Evolutionary conservation across 2,329 filamentous ascomycete species (phyloP).

Genomic region (Penicillium sp.): DNA sequence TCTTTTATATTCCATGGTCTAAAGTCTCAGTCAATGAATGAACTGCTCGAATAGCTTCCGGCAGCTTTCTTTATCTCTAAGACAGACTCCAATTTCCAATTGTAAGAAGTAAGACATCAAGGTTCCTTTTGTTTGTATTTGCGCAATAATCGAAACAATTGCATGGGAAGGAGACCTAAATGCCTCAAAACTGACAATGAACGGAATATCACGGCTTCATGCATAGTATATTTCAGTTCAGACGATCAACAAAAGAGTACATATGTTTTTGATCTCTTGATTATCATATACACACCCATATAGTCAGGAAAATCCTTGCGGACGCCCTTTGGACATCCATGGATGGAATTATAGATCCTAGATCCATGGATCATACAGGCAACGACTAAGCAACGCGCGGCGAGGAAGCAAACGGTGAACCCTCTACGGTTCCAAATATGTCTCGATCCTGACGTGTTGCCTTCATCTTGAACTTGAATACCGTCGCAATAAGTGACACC

Average conservation of each 20-base stretch:
- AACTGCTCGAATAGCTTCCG: neutral
- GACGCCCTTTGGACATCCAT: neutral
- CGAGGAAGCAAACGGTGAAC: neutral
- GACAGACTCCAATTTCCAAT: neutral
- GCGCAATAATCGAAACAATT: neutral
- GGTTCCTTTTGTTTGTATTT: neutral
- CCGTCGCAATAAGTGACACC: neutral
- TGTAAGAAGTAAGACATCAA: neutral
- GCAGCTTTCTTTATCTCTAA: neutral
- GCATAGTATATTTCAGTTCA: neutral
- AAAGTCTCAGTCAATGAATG: neutral
- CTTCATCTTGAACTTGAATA: neutral
- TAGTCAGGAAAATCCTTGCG: neutral
- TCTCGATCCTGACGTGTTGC: neutral
- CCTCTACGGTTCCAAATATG: neutral
- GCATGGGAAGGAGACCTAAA: neutral
- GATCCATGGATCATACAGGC: neutral
- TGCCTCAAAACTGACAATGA: neutral
- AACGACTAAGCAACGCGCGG: neutral
- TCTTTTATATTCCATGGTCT: neutral
- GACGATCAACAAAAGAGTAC: neutral
- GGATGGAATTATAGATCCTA: no score
- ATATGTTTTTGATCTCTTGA: neutral
- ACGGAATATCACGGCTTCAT: neutral
- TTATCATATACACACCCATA: neutral